Evolutionary conservation across 2,329 filamentous ascomycete genomes (phyloP).

Genomic region (Aspergillus calidoustus): DNA sequence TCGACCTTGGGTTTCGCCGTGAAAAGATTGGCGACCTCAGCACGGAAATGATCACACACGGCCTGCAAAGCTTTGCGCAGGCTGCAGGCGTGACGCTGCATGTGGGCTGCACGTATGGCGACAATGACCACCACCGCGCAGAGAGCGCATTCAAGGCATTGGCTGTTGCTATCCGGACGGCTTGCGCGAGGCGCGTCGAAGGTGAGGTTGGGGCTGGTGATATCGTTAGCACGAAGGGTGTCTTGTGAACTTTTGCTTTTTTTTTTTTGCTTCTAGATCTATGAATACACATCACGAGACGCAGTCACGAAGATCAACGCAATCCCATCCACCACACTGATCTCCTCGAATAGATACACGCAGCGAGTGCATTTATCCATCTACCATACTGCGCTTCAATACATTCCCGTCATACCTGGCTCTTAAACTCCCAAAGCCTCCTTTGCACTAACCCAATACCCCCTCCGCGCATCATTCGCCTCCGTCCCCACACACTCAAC

Average conservation of each 20-base stretch:
- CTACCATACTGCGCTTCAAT: background rate
- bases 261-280: background rate
- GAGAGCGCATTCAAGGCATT: constrained; percentile 98
- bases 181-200: constrained; percentile 71
- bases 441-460: constrained; percentile 56
- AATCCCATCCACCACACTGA: background rate
- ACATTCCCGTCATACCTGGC: background rate
- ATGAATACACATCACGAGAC: constrained; percentile 14
- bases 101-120: constrained; percentile 86
- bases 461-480: constrained; percentile 50
- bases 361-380: background rate
- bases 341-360: background rate
- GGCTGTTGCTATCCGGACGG: constrained; percentile 80
- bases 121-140: constrained; percentile 94
- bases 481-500: constrained; percentile 58
- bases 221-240: constrained; percentile 95
- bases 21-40: constrained; percentile 94
- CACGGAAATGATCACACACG: constrained; percentile 97
- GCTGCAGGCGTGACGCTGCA: constrained; percentile 90
- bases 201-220: constrained; percentile 87
- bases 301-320: background rate
- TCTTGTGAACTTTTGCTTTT: constrained; percentile 56
- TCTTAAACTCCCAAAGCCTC: constrained; percentile 41
- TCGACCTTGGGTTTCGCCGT: constrained; percentile 81
- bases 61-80: constrained; percentile 90